Evolutionary conservation across 805 yeast species (phyloP).

Genomic region (Candida orba): DNA sequence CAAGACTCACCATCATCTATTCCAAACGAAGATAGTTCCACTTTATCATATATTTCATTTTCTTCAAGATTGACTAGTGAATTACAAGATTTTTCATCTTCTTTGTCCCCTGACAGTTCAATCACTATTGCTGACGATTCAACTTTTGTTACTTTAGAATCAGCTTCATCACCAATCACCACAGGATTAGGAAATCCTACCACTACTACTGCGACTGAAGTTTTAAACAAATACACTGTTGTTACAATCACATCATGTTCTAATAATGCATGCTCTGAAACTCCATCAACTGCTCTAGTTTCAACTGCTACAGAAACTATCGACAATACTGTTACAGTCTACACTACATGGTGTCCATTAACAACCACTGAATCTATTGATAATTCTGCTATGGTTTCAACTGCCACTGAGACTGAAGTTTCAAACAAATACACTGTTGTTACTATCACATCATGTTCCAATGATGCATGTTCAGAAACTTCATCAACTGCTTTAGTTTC

Average conservation of each 20-base stretch:
- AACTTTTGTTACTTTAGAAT: not conserved
- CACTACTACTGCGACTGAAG: not conserved
- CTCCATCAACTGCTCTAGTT: slow-evolving; percentile 19
- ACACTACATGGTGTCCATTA: slow-evolving; percentile 6
- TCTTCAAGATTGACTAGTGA: no score
- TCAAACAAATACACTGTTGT: not conserved
- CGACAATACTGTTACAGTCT: slow-evolving; percentile 16
- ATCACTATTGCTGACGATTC: not conserved
- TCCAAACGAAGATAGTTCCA: no score
- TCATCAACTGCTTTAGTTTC: slow-evolving; percentile 15
- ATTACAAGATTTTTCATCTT: no score
- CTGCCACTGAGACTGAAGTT: no score
- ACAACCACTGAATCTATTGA: not conserved
- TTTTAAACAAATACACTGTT: not conserved
- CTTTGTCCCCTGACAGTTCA: not conserved
- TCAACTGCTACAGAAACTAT: slow-evolving; percentile 21
- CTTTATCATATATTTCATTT: no score
- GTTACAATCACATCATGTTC: slow-evolving; percentile 13
- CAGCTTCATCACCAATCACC: not conserved
- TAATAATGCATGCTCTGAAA: slow-evolving; percentile 17
- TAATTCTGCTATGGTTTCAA: no score
- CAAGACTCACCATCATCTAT: no score
- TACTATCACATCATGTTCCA: not conserved
- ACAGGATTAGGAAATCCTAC: not conserved
- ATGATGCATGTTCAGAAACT: slow-evolving; percentile 9